Evolutionary conservation across 1,139 yeast genomes (phyloP).

Genomic region (Cylindricascospora bacillispora): DNA sequence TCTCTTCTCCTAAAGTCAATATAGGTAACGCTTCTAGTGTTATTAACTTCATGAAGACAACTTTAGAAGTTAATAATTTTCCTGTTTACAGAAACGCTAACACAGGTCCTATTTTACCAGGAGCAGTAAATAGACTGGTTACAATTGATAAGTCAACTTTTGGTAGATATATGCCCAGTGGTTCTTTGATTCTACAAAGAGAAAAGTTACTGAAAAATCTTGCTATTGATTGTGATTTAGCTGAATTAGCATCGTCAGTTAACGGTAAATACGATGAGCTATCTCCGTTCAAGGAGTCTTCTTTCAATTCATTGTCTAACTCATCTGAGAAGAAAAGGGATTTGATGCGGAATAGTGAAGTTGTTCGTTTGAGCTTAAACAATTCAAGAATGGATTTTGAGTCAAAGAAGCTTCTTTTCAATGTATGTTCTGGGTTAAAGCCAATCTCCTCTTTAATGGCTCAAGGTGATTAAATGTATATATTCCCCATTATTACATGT

Average conservation of each 20-base stretch:
- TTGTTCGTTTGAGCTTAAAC: conserved; percentile 17
- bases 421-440: conserved; percentile 23
- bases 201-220: conserved; percentile 16
- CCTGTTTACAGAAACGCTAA: conserved; percentile 17
- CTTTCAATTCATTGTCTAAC: conserved; percentile 11
- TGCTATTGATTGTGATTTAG: conserved; percentile 7
- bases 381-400: conserved; percentile 8
- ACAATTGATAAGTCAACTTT: conserved; percentile 10
- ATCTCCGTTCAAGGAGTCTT: conserved; percentile 4
- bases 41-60: conserved; percentile 10
- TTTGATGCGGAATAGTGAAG: conserved; percentile 11
- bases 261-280: conserved; percentile 14
- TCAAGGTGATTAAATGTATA: too few relatives aligned
- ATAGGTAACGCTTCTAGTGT: conserved; percentile 7
- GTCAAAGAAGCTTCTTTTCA: conserved; percentile 11
- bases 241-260: conserved; percentile 9
- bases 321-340: conserved; percentile 10
- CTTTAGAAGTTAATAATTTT: conserved; percentile 13
- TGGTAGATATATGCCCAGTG: conserved; percentile 15
- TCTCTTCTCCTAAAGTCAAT: neutral
- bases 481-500: too few relatives aligned
- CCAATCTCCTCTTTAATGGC: too few relatives aligned
- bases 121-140: conserved; percentile 3
- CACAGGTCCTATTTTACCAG: conserved; percentile 7
- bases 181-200: conserved; percentile 12